Evolutionary conservation across 805 yeast species (phyloP), one percentile per base, ranked within the genome.

Genomic region (Yamadazyma takamatsuzukensis): DNA sequence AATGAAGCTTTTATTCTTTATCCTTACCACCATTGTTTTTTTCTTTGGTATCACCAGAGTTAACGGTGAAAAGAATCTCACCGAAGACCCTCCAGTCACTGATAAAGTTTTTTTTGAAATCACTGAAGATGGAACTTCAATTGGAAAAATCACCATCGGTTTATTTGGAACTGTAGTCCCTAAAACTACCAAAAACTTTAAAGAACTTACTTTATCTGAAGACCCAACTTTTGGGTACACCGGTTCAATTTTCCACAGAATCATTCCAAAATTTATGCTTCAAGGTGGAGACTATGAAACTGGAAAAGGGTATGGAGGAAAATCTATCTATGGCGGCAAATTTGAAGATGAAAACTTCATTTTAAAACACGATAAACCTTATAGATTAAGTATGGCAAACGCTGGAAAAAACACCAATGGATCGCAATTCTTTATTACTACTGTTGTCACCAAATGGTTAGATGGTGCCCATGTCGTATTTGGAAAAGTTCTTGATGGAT

Each of bases 401-500:
- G 94, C 97, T 45, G 97, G 97, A 51, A 95, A 95, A 65, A 85
- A 87, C 80, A 86, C 97, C 70, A 90, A 90, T 71, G 97, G 97
- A 37, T 88, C 96, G 35, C 97, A 89, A 71, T 89, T 89, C 70
- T 89, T 90, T 77, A 83, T 93, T 66, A 88, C 96, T 53, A 89
- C 97, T 17, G 96, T 83, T 15, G 73, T 76, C 21, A 86, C 96
- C 36, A 67, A 81, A 30, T 93, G 98, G 97, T 76, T 93, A 54
- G 87, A 93, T 54, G 93, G 94, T 44, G 78, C 70, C 49, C 98
- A 93, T 62, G 98, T 93, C 54, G 98, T 93, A 25, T 93, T 93
- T 53, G 98, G 98, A 45, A 86, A 87, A 65, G 96, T 93, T 35
- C 37, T 87, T 12, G 88, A 82, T 36, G 97, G 97, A 30, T 71